These are phyloP conservation scores for Cordyceps sp. DNA, from an alignment of 2,329 filamentous ascomycete species.

Conservation along the genomic window DNA sequence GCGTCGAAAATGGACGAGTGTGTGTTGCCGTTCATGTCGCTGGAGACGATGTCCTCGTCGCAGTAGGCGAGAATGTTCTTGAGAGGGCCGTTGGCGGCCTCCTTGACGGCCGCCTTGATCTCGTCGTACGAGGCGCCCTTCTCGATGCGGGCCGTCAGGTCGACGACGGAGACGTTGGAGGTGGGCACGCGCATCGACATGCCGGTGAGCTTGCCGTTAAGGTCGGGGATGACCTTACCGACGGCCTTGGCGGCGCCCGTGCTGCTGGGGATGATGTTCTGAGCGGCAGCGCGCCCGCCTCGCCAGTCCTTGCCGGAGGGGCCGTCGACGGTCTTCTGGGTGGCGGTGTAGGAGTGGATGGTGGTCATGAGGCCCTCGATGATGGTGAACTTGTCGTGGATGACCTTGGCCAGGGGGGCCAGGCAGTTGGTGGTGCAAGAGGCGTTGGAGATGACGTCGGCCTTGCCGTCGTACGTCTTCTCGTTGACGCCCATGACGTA, in stretches of 20 bases:
- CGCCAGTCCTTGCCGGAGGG: slow-evolving; percentile 98
- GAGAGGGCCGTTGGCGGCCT: slow-evolving; percentile 63
- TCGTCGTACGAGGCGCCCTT: slow-evolving; percentile 77
- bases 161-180: slow-evolving; percentile 96
- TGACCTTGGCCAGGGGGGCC: slow-evolving; percentile 96
- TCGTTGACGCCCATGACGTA: slow-evolving; percentile 99
- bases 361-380: slow-evolving; percentile 99
- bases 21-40: slow-evolving; percentile 82
- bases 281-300: slow-evolving; percentile 93
- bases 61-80: slow-evolving; percentile 92
- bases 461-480: slow-evolving; percentile 76
- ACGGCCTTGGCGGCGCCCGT: slow-evolving; percentile 99
- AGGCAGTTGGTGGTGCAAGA: slow-evolving; percentile 99
- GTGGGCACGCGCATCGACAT: slow-evolving; percentile 99
- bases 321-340: slow-evolving; percentile 98
- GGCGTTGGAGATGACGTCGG: slow-evolving; percentile 94
- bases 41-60: slow-evolving; percentile 92
- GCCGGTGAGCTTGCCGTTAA: slow-evolving; percentile 99
- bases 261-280: slow-evolving; percentile 99
- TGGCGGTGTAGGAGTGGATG: slow-evolving; percentile 98
- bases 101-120: slow-evolving; percentile 88
- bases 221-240: slow-evolving; percentile 95
- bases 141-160: slow-evolving; percentile 86
- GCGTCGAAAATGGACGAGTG: slow-evolving; percentile 97
- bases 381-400: slow-evolving; percentile 96